A percentile compares a stretch with the other conserved stretches of the same genome.
Conservation (phyloP, 495 filamentous ascomycete genomes). For the Penicillium antarcticum region DNA sequence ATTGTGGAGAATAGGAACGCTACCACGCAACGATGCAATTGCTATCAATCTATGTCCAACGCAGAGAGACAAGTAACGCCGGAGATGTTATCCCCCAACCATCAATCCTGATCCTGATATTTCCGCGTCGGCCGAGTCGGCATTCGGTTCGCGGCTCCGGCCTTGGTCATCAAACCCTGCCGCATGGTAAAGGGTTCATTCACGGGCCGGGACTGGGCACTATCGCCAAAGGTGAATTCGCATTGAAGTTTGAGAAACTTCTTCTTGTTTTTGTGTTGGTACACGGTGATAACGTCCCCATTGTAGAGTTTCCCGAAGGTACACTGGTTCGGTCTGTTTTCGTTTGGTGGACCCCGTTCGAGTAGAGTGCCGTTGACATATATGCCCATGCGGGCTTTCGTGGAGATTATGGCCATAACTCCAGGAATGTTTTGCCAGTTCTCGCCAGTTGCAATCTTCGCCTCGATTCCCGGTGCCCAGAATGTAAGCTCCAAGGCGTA, state of each 20-base stretch:
- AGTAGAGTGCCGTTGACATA: constrained; percentile 66
- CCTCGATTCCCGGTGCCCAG: constrained; percentile 62
- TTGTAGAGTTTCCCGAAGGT: constrained; percentile 67
- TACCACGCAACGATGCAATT: constrained; percentile 15
- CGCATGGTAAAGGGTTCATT: constrained; percentile 40
- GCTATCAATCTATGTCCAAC: constrained; percentile 19
- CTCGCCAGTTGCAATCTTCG: constrained; percentile 48
- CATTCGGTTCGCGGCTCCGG: constrained; percentile 23
- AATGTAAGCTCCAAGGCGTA: constrained; percentile 75
- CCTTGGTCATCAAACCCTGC: constrained; percentile 29
- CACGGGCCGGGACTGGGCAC: constrained; percentile 40
- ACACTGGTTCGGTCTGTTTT: constrained; percentile 42
- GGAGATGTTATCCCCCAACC: neutral
- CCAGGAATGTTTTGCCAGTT: constrained; percentile 54
- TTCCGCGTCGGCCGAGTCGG: constrained; percentile 9
- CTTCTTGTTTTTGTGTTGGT: constrained; percentile 33
- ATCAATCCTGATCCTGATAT: constrained; percentile 5
- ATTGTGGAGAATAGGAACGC: constrained; percentile 8
- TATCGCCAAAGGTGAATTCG: constrained; percentile 53
- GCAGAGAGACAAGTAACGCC: constrained; percentile 5
- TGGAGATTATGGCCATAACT: constrained; percentile 64
- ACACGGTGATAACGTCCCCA: constrained; percentile 69
- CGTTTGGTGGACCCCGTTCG: constrained; percentile 39
- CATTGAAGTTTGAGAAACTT: constrained; percentile 49
- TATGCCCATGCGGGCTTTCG: constrained; percentile 67